Evolutionary conservation across 139 green algal species (phyloP), one percentile per base, ranked within the genome.

Genomic region (Chlamydomonas schloesseri): DNA sequence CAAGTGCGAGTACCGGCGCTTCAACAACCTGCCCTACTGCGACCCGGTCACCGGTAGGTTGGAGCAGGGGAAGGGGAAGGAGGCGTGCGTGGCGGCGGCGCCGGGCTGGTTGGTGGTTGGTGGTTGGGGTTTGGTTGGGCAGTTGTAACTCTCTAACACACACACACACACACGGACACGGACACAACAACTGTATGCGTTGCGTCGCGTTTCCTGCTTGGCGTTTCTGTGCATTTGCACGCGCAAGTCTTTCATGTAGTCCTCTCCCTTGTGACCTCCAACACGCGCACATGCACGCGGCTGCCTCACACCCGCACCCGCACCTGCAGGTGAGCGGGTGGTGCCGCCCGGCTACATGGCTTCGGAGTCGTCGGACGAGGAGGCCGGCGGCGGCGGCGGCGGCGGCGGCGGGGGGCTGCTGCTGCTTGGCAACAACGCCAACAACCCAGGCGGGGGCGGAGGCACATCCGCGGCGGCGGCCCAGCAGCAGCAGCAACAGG

Each of bases 1-100:
- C 57, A 80, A 80, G 47, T 87, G 82, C 72, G 82, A 87, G 62
- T 79, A 73, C 71, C 71, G 82, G 34, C 37, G 42, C 17, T 71
- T 82, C 36, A 87, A 87, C 58, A 80, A 80, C 70, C 58, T 87
- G 82, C 82, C 82, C 26, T 87, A 87, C 71, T 37, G 58, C 2
- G 82, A 87, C 60, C 60, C 71, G 3, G 10, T 74, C 29, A 75
- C 82, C 21, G 82, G 82, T 87, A 70, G 18, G 78, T 2, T 10
- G 47, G 17, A 28, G n/a, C 26, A 13, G 26, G 47, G 28, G 72
- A 29, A 64, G 47, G 26, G 13, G 23, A 18, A 24, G 72, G 72
- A 31, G 58, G 42, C 46, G 28, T 2, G 71, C 42, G 42, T 24
- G 28, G 37, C 34, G 33, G 28, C 42, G 65, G 29, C 4, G 65